Evolutionary conservation across 176 grass and related monocot genomes (phyloP), one percentile per base, ranked within the genome.

Genomic region (Eremochloa ophiuroides): DNA sequence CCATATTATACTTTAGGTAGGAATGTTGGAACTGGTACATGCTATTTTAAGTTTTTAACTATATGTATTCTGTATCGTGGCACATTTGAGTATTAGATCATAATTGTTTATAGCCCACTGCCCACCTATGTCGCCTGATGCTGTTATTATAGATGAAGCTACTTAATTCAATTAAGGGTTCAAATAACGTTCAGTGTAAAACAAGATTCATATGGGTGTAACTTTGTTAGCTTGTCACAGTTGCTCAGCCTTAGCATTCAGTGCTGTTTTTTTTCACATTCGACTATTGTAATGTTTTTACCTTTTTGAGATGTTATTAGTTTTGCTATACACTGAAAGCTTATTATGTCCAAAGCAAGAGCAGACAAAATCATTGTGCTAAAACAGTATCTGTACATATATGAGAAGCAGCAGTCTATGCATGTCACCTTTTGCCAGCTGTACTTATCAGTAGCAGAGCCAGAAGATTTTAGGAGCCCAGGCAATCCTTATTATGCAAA

Each of bases 161-260:
- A 82, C 67, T 72, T 62, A 29, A 82, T 82, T 82, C 18, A 61
- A 46, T 44, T 44, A 27, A 61, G 60, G 37, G 17, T 39, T 55
- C 78, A 69, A 28, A 71, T 29, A 62, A 6, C 40, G 31, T 82
- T 62, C 71, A n/a, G 4, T 46, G 22, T 61, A 33, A 71, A 71
- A 20, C 12, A 25, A 46, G 12, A 43, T 72, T 71, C 17, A 23
- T 62, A 62, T 43, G 40, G 53, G 79, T 29, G 20, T 4, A 55
- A 72, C 70, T 66, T 39, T 56, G 27, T 56, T 76, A 33, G 14
- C 27, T 33, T 14, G 15, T 33, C 62, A 62, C 56, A 77, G 37
- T 59, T 62, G 25, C 37, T 43, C 17, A 48, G 38, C 14, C 67
- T 70, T 28, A 44, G 67, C 38, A 70, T 27, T 17, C 26, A 50